These are phyloP conservation scores for Stereum hirsutum DNA, from an alignment of 1,284 basidiomycete species.

Conservation along the genomic window DNA sequence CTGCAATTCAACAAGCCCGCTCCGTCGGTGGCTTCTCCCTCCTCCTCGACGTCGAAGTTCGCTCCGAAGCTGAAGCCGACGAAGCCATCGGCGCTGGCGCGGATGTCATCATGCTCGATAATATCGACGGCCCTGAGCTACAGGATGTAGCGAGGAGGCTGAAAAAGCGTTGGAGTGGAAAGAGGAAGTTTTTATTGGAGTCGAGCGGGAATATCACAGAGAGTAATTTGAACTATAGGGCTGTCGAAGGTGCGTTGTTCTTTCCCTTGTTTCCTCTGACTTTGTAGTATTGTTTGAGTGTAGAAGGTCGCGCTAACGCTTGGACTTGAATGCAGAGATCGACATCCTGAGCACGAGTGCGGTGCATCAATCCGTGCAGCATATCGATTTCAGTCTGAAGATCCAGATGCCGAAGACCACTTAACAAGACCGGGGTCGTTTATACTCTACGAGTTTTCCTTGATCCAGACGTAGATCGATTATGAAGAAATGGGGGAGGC, in stretches of 20 bases:
- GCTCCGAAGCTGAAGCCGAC: constrained; percentile 82
- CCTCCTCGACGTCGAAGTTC: constrained; percentile 92
- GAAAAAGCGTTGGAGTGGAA: constrained; percentile 69
- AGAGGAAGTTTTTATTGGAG: constrained; percentile 75
- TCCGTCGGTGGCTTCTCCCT: constrained; percentile 89
- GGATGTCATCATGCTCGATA: constrained; percentile 98
- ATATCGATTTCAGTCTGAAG: constrained; percentile 93
- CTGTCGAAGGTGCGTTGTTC: constrained; percentile 58
- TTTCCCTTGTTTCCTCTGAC: background rate
- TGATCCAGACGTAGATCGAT: too few relatives aligned
- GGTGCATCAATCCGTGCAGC: constrained; percentile 87
- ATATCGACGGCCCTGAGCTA: constrained; percentile 76
- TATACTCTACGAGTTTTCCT: too few relatives aligned
- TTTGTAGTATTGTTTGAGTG: constrained; percentile 6
- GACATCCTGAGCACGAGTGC: constrained; percentile 91
- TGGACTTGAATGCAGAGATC: constrained; percentile 52
- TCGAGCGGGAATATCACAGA: constrained; percentile 92
- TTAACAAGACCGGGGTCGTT: too few relatives aligned
- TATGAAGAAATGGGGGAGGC: too few relatives aligned
- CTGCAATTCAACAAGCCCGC: constrained; percentile 80
- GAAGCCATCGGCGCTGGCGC: constrained; percentile 96
- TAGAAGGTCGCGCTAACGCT: background rate
- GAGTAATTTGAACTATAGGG: constrained; percentile 64
- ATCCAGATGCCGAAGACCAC: constrained; percentile 57
- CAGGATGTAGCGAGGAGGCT: constrained; percentile 59